Conservation (phyloP, 305 asterid genomes). For the Ajuga reptans region DNA sequence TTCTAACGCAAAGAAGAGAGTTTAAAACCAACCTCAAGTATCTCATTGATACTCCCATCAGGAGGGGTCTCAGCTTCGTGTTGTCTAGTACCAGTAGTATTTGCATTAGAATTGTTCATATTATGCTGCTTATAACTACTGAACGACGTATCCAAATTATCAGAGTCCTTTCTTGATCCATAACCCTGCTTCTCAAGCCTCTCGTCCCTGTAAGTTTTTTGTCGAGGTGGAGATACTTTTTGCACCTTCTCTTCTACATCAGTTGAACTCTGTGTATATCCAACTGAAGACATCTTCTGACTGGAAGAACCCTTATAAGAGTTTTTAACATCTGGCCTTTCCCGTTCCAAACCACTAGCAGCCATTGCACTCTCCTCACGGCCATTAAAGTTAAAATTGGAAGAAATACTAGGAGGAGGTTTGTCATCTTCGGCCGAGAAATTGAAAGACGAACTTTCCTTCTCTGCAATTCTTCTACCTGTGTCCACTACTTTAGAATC, state of each 20-base stretch:
- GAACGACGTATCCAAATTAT: slow-evolving; percentile 36
- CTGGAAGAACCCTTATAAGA: slow-evolving; percentile 36
- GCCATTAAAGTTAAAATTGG: slow-evolving; percentile 39
- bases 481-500: slow-evolving; percentile 51
- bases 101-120: slow-evolving; percentile 32
- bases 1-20: neutral
- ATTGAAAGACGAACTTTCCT: slow-evolving; percentile 47
- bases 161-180: slow-evolving; percentile 43
- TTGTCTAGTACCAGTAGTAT: slow-evolving; percentile 32
- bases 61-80: slow-evolving; percentile 42
- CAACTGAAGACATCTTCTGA: slow-evolving; percentile 41
- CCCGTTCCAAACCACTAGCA: slow-evolving; percentile 41
- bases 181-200: slow-evolving; percentile 50
- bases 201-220: slow-evolving; percentile 56
- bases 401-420: slow-evolving; percentile 38
- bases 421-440: slow-evolving; percentile 42
- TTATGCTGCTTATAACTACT: slow-evolving; percentile 37
- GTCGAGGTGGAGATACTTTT: slow-evolving; percentile 80
- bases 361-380: slow-evolving; percentile 45
- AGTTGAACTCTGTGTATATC: slow-evolving; percentile 42
- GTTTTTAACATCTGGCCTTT: slow-evolving; percentile 37
- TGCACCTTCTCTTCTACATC: slow-evolving; percentile 68
- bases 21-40: slow-evolving; percentile 60
- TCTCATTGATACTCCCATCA: slow-evolving; percentile 67
- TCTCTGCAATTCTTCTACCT: slow-evolving; percentile 45